phyloP scores from a whole-genome alignment of 2,329 filamentous ascomycete species.

The Colletotrichum sidae region DNA sequence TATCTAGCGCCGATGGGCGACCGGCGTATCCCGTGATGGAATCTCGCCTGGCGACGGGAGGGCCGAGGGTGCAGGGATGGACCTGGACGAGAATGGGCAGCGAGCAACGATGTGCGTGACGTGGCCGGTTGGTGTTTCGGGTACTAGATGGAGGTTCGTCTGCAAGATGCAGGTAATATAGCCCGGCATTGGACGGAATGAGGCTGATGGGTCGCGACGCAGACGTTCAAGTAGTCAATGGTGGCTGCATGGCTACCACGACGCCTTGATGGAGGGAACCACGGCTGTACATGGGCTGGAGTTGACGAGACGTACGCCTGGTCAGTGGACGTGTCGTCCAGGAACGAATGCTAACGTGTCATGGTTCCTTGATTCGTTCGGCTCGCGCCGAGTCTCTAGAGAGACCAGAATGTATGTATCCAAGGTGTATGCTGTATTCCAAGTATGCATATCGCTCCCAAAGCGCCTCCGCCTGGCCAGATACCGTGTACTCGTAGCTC shows the following conservation, averaged over 20 bases:
- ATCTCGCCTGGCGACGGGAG: background rate
- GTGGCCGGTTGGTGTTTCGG: slow-evolving; percentile 10
- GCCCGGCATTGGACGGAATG: slow-evolving; percentile 2
- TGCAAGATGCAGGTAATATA: background rate
- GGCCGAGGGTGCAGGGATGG: slow-evolving; percentile 7
- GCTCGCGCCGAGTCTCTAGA: slow-evolving; percentile 25
- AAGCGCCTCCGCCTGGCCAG: slow-evolving; percentile 36
- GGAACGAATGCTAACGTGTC: background rate
- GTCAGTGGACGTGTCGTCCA: background rate
- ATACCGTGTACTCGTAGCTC: slow-evolving; percentile 35
- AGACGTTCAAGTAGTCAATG: too few relatives aligned
- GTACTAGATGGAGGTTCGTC: background rate
- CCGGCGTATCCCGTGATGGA: slow-evolving; percentile 4
- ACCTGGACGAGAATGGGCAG: background rate
- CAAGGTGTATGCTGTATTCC: slow-evolving; percentile 34
- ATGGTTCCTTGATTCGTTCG: slow-evolving; percentile 16
- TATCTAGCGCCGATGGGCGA: background rate
- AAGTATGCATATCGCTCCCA: slow-evolving; percentile 30
- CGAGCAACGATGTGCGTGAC: background rate
- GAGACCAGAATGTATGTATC: slow-evolving; percentile 20
- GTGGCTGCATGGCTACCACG: too few relatives aligned
- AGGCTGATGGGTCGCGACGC: background rate
- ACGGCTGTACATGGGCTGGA: too few relatives aligned
- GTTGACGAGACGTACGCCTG: too few relatives aligned
- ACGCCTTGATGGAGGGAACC: too few relatives aligned